These are phyloP conservation scores for Synchytrium microbalum DNA, from an alignment of 371 early-diverging fungal genomes.

Conservation along the genomic window DNA sequence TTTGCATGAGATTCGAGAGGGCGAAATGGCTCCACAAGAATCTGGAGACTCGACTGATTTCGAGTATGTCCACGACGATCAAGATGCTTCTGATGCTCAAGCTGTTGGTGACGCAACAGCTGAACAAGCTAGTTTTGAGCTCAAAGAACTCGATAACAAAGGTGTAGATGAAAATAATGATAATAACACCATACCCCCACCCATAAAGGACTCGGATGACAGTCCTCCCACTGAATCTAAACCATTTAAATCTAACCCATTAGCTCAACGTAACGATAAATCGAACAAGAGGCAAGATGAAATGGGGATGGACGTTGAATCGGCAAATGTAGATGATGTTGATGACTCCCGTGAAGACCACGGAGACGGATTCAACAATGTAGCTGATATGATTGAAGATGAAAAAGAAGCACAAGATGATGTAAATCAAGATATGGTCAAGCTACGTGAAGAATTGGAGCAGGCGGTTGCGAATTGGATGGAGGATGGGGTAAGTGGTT, in stretches of 20 bases:
- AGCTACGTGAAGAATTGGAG: conserved; percentile 47
- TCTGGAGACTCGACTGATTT: conserved; percentile 48
- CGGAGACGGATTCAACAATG: conserved; percentile 7
- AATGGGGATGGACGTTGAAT: too few relatives aligned
- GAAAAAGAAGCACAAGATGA: conserved; percentile 7
- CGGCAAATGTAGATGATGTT: conserved; percentile 23
- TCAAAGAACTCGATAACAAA: conserved; percentile 43
- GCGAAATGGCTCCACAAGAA: conserved; percentile 33
- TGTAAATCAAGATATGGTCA: too few relatives aligned
- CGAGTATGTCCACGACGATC: conserved; percentile 71
- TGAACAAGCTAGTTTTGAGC: conserved; percentile 58
- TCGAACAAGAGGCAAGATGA: too few relatives aligned
- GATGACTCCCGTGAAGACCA: conserved; percentile 22
- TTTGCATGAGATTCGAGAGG: conserved; percentile 52
- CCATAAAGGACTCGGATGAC: too few relatives aligned
- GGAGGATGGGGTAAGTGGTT: conserved; percentile 26
- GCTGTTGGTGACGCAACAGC: conserved; percentile 66
- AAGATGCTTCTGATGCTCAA: conserved; percentile 65
- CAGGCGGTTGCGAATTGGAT: conserved; percentile 44
- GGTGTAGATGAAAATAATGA: conserved; percentile 34
- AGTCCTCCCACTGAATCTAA: too few relatives aligned
- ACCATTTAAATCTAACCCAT: too few relatives aligned
- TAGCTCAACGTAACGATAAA: too few relatives aligned
- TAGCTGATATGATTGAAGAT: conserved; percentile 9
- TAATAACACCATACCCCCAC: too few relatives aligned